Conservation (phyloP, 495 filamentous ascomycete genomes). For the Delitschia confertaspora region DNA sequence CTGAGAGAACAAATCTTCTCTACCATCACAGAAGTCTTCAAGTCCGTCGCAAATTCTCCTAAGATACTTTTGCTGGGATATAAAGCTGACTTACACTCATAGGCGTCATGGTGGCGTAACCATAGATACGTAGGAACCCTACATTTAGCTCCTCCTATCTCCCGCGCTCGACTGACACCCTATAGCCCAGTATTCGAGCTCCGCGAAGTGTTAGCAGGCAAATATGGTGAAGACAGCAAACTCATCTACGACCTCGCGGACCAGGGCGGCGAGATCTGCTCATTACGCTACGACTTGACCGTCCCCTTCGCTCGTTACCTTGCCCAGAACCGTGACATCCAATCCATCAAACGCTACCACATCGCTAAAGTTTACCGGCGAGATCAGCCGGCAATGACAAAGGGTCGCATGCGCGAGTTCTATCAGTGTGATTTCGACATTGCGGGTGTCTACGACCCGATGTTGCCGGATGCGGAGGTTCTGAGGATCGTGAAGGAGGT, state of each 20-base stretch:
- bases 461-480: conserved; percentile 94
- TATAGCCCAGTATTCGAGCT: conserved; percentile 62
- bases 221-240: conserved; percentile 88
- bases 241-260: conserved; percentile 83
- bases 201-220: conserved; percentile 69
- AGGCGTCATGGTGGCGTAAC: conserved; percentile 80
- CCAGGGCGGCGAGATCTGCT: conserved; percentile 77
- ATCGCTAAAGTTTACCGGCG: conserved; percentile 81
- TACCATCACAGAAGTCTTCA: conserved; percentile 71
- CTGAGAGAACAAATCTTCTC: conserved; percentile 77
- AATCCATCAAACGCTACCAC: conserved; percentile 77
- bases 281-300: conserved; percentile 82
- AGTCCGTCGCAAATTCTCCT: conserved; percentile 2
- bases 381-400: conserved; percentile 74
- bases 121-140: conserved; percentile 55
- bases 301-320: conserved; percentile 86
- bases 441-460: conserved; percentile 80
- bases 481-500: conserved; percentile 76
- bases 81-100: conserved; percentile 12
- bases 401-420: conserved; percentile 92
- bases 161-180: conserved; percentile 1
- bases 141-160: not conserved
- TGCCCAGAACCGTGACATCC: conserved; percentile 67
- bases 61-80: not conserved
- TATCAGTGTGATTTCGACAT: conserved; percentile 98